Evolutionary conservation across 331 rosid genomes (phyloP).

Genomic region (Pyracantha coccinea): DNA sequence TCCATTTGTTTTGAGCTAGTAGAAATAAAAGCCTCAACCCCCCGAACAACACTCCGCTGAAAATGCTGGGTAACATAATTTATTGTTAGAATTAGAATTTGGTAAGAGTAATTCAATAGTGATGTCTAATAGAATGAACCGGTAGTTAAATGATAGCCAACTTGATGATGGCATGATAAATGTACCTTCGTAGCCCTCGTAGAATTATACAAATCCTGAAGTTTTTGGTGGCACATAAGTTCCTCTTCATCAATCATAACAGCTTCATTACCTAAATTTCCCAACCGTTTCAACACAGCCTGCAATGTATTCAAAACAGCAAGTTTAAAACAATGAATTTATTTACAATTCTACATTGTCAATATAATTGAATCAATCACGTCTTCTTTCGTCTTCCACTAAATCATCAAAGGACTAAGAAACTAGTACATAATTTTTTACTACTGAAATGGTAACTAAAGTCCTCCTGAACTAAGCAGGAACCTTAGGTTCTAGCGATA

Average conservation of each 20-base stretch:
- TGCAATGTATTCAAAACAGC: conserved; percentile 25
- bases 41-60: conserved; percentile 83
- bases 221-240: conserved; percentile 63
- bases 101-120: neutral
- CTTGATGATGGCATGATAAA: neutral
- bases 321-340: neutral
- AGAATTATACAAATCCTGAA: conserved; percentile 66
- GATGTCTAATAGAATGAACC: neutral
- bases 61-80: conserved; percentile 51
- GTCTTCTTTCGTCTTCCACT: too few species aligned
- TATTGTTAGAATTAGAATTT: conserved; percentile 18
- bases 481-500: neutral
- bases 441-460: neutral
- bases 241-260: conserved; percentile 67
- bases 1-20: conserved; percentile 78
- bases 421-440: neutral
- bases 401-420: too few species aligned
- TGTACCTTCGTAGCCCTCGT: conserved; percentile 77
- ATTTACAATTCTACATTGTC: too few species aligned
- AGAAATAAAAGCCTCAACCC: conserved; percentile 61
- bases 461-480: neutral
- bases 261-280: conserved; percentile 61
- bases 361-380: too few species aligned
- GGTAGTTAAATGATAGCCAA: neutral
- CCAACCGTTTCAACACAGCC: conserved; percentile 80